A percentile compares a stretch with the other conserved stretches of the same genome.
These are phyloP conservation scores for Fusarium circinatum DNA, from an alignment of 2,329 filamentous ascomycete genomes.

Conservation along the genomic window DNA sequence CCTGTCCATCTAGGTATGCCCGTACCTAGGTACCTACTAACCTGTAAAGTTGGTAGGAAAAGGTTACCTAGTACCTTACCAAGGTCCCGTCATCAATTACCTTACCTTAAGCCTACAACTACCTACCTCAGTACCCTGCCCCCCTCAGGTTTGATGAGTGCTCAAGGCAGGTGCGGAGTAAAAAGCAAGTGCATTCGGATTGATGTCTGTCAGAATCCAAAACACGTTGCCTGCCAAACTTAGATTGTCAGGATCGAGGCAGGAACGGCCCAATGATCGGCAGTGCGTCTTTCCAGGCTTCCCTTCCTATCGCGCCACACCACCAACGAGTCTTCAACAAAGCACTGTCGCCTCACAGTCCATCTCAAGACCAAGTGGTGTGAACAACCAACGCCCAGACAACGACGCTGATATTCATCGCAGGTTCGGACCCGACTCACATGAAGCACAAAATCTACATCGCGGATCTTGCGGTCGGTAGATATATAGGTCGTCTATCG, in stretches of 20 bases:
- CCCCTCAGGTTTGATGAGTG: neutral
- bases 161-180: neutral
- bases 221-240: slow-evolving; percentile 5
- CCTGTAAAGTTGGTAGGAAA: neutral
- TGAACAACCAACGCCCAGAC: neutral
- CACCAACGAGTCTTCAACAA: slow-evolving; percentile 10
- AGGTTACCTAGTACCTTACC: neutral
- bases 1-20: neutral
- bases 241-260: slow-evolving; percentile 21
- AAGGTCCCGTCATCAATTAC: neutral
- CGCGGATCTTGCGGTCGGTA: neutral
- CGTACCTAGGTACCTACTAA: too few relatives aligned
- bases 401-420: neutral
- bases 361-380: slow-evolving; percentile 15
- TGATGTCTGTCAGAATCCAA: neutral
- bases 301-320: slow-evolving; percentile 7
- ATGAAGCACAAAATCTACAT: neutral
- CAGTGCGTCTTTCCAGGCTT: slow-evolving; percentile 26
- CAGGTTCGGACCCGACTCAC: neutral
- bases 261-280: slow-evolving; percentile 33
- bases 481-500: neutral
- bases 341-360: slow-evolving; percentile 6
- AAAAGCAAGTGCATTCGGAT: slow-evolving; percentile 1
- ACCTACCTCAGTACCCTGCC: neutral
- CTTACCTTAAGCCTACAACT: neutral